Base-by-base conservation (phyloP, 1,139 yeast species). In the Meyerozyma elateridarum region DNA sequence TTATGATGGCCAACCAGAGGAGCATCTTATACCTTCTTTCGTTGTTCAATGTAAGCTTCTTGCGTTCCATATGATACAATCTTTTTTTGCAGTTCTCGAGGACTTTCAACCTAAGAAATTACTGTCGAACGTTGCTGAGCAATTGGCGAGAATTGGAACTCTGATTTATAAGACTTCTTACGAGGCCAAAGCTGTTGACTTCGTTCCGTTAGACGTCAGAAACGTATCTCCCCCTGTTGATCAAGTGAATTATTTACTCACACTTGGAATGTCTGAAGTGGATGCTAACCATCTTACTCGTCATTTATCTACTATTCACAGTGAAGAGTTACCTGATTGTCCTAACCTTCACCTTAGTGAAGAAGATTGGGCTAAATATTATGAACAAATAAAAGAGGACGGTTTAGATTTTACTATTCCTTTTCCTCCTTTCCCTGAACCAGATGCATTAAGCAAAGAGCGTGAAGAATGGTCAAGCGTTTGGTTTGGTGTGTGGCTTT, bases 191-290 rank as follows among this genome's bases (percentile, higher is more conserved):
- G 70, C 22, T 42, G 57, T 30, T 36, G 70, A 42, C 2, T 60
- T 60, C 28, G 63, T 67, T 31, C 73, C 75, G 6, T 57, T 79
- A 20, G 53, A 62, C 12, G 65, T 75, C 59, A 56, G 59, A 25
- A 64, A 66, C 26, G 74, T 76, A 3, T 52, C 66, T 4, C 79
- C 80, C 8, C 70, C 84, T 0, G 59, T 61, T n/a, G 62, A 62
- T 7, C 73, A 75, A 42, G 52, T 73, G 6, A 62, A 67, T 5
- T 75, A 71, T 39, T 54, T 80, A 30, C 51, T 52, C 7, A 50
- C 54, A 1, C 44, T 66, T n/a, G 84, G 83, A 1, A 43, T 76
- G 31, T 28, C 61, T 1, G 63, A 57, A 11, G 44, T 50, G 0
- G 61, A 59, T 18, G 77, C 78, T 0, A 44, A 57, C 4, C 64